Conservation (phyloP, 352 stramenopile species). For the Globisporangium apiculatum region DNA sequence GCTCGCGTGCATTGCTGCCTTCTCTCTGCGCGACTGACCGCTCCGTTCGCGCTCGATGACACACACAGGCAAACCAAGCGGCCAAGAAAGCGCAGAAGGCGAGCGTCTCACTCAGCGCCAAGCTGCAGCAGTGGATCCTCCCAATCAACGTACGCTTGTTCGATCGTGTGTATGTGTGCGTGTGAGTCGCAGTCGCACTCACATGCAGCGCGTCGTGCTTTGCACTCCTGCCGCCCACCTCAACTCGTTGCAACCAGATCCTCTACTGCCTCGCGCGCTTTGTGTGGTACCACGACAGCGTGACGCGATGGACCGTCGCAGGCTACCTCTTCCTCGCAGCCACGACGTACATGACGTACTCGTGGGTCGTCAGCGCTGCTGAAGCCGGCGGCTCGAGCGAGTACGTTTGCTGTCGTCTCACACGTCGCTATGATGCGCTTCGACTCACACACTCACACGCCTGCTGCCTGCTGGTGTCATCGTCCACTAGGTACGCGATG, state of each 20-base stretch:
- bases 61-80: conserved; percentile 66
- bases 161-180: no score
- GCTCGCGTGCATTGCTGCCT: background rate
- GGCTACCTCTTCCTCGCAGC: conserved; percentile 60
- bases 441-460: conserved; percentile 6
- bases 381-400: conserved; percentile 77
- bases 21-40: background rate
- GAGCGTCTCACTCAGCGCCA: conserved; percentile 58
- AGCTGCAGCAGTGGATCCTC: conserved; percentile 73
- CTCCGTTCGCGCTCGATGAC: background rate
- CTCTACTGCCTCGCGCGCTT: conserved; percentile 75
- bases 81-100: conserved; percentile 78
- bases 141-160: conserved; percentile 50
- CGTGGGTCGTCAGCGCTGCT: conserved; percentile 69
- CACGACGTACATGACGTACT: conserved; percentile 74
- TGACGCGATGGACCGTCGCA: conserved; percentile 63
- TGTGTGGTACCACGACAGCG: conserved; percentile 55
- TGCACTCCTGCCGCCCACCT: no score
- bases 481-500: conserved; percentile 54
- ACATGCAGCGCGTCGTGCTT: background rate
- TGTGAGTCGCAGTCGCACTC: background rate
- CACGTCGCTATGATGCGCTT: conserved; percentile 3
- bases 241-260: conserved; percentile 14
- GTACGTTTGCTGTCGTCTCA: conserved; percentile 4
- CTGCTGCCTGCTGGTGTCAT: background rate